These are phyloP conservation scores for Physaria fendleri DNA, from an alignment of 345 rosid species.

Conservation along the genomic window DNA sequence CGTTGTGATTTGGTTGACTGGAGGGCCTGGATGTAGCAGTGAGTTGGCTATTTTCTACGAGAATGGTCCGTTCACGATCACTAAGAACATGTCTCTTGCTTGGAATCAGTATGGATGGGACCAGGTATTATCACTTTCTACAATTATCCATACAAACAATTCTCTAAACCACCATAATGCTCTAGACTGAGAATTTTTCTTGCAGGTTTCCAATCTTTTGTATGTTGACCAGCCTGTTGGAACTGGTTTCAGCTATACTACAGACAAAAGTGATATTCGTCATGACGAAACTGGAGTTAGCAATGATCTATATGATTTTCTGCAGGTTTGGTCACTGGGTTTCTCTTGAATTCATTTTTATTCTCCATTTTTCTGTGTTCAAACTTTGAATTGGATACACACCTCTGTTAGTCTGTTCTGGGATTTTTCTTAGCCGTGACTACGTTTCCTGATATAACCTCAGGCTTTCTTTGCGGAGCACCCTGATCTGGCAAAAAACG, in stretches of 20 bases:
- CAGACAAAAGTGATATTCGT: constrained; percentile 79
- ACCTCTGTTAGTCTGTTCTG: background rate
- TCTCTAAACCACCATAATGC: background rate
- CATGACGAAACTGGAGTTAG: constrained; percentile 89
- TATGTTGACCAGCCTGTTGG: constrained; percentile 97
- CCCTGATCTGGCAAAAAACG: constrained; percentile 65
- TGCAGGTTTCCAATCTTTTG: constrained; percentile 85
- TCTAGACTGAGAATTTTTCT: background rate
- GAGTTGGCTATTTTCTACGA: constrained; percentile 98
- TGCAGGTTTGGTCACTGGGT: constrained; percentile 91
- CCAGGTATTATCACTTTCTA: constrained; percentile 38
- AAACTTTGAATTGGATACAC: background rate
- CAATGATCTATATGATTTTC: constrained; percentile 85
- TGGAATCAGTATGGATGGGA: constrained; percentile 96
- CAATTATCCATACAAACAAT: background rate
- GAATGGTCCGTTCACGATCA: constrained; percentile 84
- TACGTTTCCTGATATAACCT: constrained; percentile 8
- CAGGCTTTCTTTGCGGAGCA: constrained; percentile 93
- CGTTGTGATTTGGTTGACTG: constrained; percentile 95
- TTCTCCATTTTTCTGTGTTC: background rate
- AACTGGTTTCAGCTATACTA: constrained; percentile 92
- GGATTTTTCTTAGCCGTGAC: background rate
- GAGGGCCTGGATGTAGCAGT: constrained; percentile 99
- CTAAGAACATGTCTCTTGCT: constrained; percentile 75
- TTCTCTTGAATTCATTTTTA: background rate